Conservation (phyloP, 2,329 filamentous ascomycete genomes). For the Pseudogymnoascus sp. region DNA sequence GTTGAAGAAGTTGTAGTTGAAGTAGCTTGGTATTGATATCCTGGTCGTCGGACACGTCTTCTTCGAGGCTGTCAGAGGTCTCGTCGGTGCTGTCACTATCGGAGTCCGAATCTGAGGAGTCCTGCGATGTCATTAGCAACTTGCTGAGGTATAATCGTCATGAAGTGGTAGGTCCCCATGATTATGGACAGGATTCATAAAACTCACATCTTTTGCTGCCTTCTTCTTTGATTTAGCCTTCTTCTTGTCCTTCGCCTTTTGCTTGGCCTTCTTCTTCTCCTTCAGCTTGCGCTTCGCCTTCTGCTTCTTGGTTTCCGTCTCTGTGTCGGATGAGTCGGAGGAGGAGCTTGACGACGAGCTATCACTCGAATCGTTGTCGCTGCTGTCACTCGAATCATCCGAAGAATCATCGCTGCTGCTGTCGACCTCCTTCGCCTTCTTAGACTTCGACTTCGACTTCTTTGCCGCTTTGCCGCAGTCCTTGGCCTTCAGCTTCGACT, state of each 20-base stretch:
- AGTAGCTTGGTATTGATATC: constrained; percentile 23
- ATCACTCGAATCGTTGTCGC: constrained; percentile 6
- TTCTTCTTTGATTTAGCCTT: constrained; percentile 36
- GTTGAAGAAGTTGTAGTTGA: constrained; percentile 22
- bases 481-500: constrained; percentile 17
- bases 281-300: constrained; percentile 31
- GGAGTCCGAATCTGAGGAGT: constrained; percentile 22
- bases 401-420: constrained; percentile 20
- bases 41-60: constrained; percentile 27
- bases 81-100: constrained; percentile 25
- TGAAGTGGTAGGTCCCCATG: constrained; percentile 11
- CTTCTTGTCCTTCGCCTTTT: constrained; percentile 26
- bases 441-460: constrained; percentile 21
- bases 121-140: constrained; percentile 17
- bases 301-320: constrained; percentile 25
- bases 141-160: neutral
- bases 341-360: constrained; percentile 15
- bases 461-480: constrained; percentile 10
- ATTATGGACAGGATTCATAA: constrained; percentile 4
- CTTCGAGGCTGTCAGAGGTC: constrained; percentile 26
- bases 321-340: constrained; percentile 12
- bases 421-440: constrained; percentile 18
- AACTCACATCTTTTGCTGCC: constrained; percentile 27
- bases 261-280: constrained; percentile 30
- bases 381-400: constrained; percentile 12